Evolutionary conservation across 305 asterid genomes (phyloP).

Genomic region (Lippia alba): DNA sequence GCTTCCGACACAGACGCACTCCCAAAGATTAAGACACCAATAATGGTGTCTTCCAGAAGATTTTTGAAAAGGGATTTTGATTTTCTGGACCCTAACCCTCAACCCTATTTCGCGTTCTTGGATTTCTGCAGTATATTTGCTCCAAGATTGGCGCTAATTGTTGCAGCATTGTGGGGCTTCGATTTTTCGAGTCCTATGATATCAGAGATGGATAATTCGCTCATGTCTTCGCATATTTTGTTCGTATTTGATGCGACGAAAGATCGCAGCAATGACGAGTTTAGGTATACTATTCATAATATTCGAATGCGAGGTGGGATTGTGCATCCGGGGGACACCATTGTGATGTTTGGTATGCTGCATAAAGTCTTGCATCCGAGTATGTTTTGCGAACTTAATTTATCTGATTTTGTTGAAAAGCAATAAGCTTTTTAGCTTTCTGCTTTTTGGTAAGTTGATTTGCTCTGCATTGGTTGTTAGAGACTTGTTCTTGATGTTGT

Average conservation of each 20-base stretch:
- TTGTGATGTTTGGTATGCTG: slow-evolving; percentile 66
- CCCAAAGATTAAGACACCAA: slow-evolving; percentile 27
- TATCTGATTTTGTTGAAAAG: background rate
- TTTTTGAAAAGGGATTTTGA: slow-evolving; percentile 5
- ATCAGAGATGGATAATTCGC: slow-evolving; percentile 34
- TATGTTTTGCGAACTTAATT: slow-evolving; percentile 44
- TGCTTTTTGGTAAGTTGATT: slow-evolving; percentile 20
- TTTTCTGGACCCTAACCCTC: slow-evolving; percentile 33
- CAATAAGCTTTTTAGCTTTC: background rate
- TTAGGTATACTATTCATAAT: slow-evolving; percentile 44
- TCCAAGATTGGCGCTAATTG: slow-evolving; percentile 6
- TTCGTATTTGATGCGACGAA: slow-evolving; percentile 73
- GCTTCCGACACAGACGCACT: slow-evolving; percentile 18
- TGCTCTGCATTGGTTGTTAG: background rate
- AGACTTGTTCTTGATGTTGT: background rate
- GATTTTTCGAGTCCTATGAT: slow-evolving; percentile 24
- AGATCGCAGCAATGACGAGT: slow-evolving; percentile 52
- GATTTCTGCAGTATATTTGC: background rate
- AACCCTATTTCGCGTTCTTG: slow-evolving; percentile 7
- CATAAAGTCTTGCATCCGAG: slow-evolving; percentile 76
- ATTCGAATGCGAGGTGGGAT: slow-evolving; percentile 60
- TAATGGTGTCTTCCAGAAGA: slow-evolving; percentile 9
- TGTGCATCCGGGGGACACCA: slow-evolving; percentile 64
- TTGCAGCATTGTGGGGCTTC: slow-evolving; percentile 8
- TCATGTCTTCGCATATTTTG: slow-evolving; percentile 51